Evolutionary conservation across 179 eudicot species (phyloP).

Genomic region (Silene coronaria): DNA sequence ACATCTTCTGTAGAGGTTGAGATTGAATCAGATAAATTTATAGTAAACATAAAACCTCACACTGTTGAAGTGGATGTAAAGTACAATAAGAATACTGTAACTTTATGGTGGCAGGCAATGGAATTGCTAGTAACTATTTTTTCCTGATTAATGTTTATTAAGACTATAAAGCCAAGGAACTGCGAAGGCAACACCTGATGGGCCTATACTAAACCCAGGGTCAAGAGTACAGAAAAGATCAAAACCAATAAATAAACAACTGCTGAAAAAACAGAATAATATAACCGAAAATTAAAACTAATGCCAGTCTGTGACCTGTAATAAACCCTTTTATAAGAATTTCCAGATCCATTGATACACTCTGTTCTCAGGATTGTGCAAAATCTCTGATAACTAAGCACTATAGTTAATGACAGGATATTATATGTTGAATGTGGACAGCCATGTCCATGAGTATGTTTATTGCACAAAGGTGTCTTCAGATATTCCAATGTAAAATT

Average conservation of each 20-base stretch:
- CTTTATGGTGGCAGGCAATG: background rate
- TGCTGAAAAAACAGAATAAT: no score
- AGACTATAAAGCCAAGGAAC: background rate
- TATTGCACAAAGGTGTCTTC: background rate
- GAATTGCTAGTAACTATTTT: background rate
- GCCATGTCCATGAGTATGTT: background rate
- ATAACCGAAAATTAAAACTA: no score
- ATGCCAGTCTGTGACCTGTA: background rate
- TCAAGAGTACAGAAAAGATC: no score
- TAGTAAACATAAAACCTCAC: background rate
- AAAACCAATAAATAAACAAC: no score
- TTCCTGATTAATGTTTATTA: background rate
- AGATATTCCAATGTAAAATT: background rate
- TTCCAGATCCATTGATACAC: background rate
- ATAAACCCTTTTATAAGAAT: background rate
- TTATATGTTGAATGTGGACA: no score
- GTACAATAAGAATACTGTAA: background rate
- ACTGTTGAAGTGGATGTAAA: background rate
- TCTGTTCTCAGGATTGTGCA: background rate
- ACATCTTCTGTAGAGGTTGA: background rate
- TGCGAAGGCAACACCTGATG: background rate
- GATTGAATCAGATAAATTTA: background rate
- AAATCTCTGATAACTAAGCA: background rate
- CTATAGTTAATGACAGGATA: background rate
- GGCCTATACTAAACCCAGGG: no score